A percentile compares a stretch with the other conserved stretches of the same genome.
Conservation (phyloP, 2,329 filamentous ascomycete species). For the Colletotrichum orchidophilum region DNA sequence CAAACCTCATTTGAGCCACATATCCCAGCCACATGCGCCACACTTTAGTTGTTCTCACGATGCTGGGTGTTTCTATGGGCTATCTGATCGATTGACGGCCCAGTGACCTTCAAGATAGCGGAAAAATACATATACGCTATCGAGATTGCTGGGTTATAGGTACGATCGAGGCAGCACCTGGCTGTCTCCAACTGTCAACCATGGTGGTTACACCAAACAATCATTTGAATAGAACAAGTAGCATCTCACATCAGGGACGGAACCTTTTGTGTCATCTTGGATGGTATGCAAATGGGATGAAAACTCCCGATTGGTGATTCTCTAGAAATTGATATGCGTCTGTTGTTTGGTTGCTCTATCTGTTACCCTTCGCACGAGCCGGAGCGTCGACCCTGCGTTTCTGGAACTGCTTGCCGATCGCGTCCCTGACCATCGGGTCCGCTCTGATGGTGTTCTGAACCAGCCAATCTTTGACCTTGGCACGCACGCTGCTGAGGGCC, state of each 20-base stretch:
- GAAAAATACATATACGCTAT: rapidly evolving
- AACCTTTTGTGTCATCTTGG: not conserved
- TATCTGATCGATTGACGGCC: not conserved
- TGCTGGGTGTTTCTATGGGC: not conserved
- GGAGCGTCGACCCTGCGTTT: slow-evolving; percentile 70
- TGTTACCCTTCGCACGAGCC: slow-evolving; percentile 65
- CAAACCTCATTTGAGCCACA: not conserved
- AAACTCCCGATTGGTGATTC: not conserved
- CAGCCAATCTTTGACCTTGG: slow-evolving; percentile 85
- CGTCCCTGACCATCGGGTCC: slow-evolving; percentile 84
- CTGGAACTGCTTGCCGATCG: slow-evolving; percentile 74
- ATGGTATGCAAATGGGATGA: not conserved
- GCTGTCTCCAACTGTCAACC: too few species aligned
- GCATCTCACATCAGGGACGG: not conserved
- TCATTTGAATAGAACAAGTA: not conserved
- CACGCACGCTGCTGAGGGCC: slow-evolving; percentile 70
- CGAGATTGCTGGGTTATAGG: not conserved
- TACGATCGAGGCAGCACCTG: too few species aligned
- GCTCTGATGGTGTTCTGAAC: slow-evolving; percentile 85
- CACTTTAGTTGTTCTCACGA: not conserved
- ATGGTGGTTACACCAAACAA: not conserved
- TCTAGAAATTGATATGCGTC: not conserved
- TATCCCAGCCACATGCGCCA: slow-evolving; percentile 4
- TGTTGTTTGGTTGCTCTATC: slow-evolving; percentile 39
- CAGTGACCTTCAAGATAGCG: too few species aligned